These are phyloP conservation scores for Tetrahymena borealis DNA, from an alignment of 73 alveolate species.

Conservation along the genomic window DNA sequence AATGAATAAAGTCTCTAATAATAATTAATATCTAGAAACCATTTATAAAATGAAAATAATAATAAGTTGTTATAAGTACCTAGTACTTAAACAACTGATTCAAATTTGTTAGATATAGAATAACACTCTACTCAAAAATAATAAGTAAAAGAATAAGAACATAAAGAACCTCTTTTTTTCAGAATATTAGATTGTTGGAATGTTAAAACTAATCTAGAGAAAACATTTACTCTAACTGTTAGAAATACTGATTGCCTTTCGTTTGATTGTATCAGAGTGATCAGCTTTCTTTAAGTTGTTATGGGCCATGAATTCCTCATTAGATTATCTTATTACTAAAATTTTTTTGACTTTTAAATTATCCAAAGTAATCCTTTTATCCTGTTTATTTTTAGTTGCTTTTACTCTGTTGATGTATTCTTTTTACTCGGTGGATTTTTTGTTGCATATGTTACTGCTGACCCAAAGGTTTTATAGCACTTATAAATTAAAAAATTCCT, in stretches of 20 bases:
- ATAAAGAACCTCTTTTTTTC: neutral
- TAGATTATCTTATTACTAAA: neutral
- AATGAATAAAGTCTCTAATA: too few relatives aligned
- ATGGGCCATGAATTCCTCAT: neutral
- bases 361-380: neutral
- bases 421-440: constrained; percentile 46
- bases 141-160: neutral
- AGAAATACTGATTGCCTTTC: neutral
- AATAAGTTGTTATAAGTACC: too few relatives aligned
- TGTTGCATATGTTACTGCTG: constrained; percentile 14
- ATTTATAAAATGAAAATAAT: too few relatives aligned
- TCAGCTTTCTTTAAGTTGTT: constrained; percentile 7
- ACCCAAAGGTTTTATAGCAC: neutral
- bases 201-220: neutral
- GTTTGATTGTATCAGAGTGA: constrained; percentile 11
- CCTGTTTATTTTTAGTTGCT: neutral
- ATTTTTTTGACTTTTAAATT: neutral
- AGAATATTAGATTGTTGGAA: neutral
- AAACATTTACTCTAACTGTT: neutral
- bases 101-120: too few relatives aligned
- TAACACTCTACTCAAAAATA: too few relatives aligned
- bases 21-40: too few relatives aligned
- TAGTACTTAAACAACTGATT: too few relatives aligned
- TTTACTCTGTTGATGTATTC: constrained; percentile 30
- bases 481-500: neutral